Base-by-base conservation (phyloP, 805 yeast species). In the Candida silvatica region DNA sequence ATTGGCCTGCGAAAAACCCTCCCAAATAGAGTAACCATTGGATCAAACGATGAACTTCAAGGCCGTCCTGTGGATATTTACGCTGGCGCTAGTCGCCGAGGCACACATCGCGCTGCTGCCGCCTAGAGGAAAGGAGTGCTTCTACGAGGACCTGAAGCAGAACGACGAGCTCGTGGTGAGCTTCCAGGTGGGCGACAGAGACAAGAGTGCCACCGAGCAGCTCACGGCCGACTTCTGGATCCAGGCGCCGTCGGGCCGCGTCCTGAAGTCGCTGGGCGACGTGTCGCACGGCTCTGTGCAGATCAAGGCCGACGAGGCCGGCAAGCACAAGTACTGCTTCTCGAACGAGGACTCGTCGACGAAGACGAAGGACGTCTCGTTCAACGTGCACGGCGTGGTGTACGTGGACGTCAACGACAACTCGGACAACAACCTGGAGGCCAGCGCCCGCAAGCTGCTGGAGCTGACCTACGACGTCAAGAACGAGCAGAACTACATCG, bases 161-260 rank as follows among this genome's bases (percentile, higher is more conserved):
- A 83, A 84, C 47, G 98, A 90, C 61, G 86, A 82, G 58, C 66
- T 90, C 46, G 81, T 95, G 15, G 79, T 90, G 42, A 71, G 86
- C 32, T 90, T 80, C 73, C 98, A 90, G 63, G 94, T 84, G 35
- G 97, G 97, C 45, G 86, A 88, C 52, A 75, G 97, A 60, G 80
- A 85, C 48, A 77, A 80, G 27, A 69, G 68, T 40, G 72, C 84
- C 34, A 69, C 77, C 20, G 77, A 74, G 37, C 92, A 82, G 53
- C 62, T 75, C 43, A 65, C 60, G 9, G 64, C 70, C 32, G 94
- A 86, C 54, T 86, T 88, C 57, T 67, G 75, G 65, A 46, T 58
- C 29, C 46, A 44, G 35, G 39, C 59, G 3, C 63, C 63, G n/a
- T 47, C 59, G 2, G 71, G 80, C 15, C 66, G 71, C 46, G 64